Conservation (phyloP, 2,329 filamentous ascomycete species). For the Gnomoniopsis smithogilvyi region DNA sequence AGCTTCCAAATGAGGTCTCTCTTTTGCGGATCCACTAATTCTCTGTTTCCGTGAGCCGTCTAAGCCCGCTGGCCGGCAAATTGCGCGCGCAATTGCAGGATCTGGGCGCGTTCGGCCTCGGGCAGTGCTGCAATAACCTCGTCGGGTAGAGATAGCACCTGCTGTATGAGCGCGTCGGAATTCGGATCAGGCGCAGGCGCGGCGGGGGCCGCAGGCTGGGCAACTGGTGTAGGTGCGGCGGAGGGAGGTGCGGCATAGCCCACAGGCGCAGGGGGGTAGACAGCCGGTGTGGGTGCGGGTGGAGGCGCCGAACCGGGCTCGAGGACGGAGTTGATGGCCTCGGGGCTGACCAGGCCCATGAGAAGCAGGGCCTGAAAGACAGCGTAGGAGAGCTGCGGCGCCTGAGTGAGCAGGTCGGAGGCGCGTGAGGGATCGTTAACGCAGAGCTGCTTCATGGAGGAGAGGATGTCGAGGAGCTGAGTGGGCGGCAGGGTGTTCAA, state of each 20-base stretch:
- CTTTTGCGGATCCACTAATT: too few relatives aligned
- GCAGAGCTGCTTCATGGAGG: slow-evolving; percentile 91
- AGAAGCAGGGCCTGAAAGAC: slow-evolving; percentile 92
- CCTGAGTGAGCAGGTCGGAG: slow-evolving; percentile 80
- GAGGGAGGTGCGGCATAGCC: slow-evolving; percentile 44
- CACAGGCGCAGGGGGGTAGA: slow-evolving; percentile 36
- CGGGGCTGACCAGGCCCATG: slow-evolving; percentile 87
- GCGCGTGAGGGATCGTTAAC: slow-evolving; percentile 77
- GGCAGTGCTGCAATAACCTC: slow-evolving; percentile 76
- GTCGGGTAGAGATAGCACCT: slow-evolving; percentile 77
- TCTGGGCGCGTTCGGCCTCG: slow-evolving; percentile 72
- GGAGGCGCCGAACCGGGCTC: slow-evolving; percentile 49
- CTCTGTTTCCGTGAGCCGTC: not conserved
- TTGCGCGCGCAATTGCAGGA: slow-evolving; percentile 68
- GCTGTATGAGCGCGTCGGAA: slow-evolving; percentile 72
- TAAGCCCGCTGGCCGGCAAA: slow-evolving; percentile 7
- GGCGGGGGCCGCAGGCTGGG: slow-evolving; percentile 37
- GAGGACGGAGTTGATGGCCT: slow-evolving; percentile 76
- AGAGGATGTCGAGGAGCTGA: slow-evolving; percentile 88
- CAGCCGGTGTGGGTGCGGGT: slow-evolving; percentile 41
- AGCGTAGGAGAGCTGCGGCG: slow-evolving; percentile 89
- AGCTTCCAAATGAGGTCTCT: not conserved
- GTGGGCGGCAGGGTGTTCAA: slow-evolving; percentile 81
- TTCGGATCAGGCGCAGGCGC: slow-evolving; percentile 40
- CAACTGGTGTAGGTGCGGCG: slow-evolving; percentile 27